A percentile compares a stretch with the other conserved stretches of the same genome.
phyloP scores from a whole-genome alignment of 805 yeast genomes.

The Candida ficus region DNA sequence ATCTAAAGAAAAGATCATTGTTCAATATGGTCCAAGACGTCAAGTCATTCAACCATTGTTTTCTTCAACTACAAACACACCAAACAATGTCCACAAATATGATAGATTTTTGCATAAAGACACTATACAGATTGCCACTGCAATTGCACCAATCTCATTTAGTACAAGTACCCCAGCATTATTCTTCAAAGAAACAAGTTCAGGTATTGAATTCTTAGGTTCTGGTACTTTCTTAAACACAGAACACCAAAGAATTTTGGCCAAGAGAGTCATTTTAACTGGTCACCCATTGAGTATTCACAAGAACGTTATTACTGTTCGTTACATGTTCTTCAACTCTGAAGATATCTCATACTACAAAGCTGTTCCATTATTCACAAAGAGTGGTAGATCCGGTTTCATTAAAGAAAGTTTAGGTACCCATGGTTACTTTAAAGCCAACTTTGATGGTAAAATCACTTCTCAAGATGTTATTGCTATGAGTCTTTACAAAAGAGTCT shows the following conservation, averaged over 20 bases:
- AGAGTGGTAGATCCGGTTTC: constrained; percentile 88
- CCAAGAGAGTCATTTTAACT: constrained; percentile 83
- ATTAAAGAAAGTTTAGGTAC: constrained; percentile 96
- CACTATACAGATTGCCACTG: constrained; percentile 68
- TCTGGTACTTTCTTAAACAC: constrained; percentile 86
- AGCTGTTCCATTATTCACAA: constrained; percentile 88
- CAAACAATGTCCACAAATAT: constrained; percentile 83
- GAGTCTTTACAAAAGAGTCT: constrained; percentile 89
- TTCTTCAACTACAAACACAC: constrained; percentile 69
- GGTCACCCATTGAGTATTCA: constrained; percentile 96
- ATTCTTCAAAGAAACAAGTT: constrained; percentile 58
- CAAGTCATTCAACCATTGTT: constrained; percentile 76
- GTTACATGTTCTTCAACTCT: constrained; percentile 95
- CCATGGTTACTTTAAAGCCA: constrained; percentile 96
- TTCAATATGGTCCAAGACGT: constrained; percentile 93
- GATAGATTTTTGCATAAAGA: constrained; percentile 84
- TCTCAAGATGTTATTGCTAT: constrained; percentile 92
- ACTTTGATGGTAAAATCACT: constrained; percentile 83
- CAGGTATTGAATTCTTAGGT: constrained; percentile 64
- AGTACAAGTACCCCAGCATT: constrained; percentile 73
- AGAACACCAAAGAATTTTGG: constrained; percentile 78
- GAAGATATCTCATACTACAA: constrained; percentile 88
- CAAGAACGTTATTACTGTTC: constrained; percentile 82
- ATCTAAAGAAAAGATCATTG: constrained; percentile 73
- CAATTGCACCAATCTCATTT: constrained; percentile 82